These are phyloP conservation scores for Fusarium anthophilum DNA, from an alignment of 2,329 filamentous ascomycete species.

Conservation along the genomic window DNA sequence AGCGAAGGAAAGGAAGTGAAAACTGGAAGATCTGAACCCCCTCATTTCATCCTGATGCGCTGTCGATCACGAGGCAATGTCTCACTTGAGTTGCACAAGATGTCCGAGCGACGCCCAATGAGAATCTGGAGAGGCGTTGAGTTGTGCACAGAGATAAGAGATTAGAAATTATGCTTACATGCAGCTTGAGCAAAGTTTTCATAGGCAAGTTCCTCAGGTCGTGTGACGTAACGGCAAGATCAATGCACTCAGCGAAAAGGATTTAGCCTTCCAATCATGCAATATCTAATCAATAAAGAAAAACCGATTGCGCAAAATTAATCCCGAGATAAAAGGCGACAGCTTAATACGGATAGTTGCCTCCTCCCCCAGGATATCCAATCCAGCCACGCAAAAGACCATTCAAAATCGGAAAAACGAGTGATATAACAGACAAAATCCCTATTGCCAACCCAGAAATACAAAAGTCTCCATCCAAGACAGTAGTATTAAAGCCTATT, in stretches of 20 bases:
- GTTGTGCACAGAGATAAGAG: not conserved
- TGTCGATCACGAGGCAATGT: conserved; percentile 5
- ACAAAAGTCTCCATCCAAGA: not conserved
- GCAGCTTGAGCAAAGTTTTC: not conserved
- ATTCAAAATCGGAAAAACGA: not conserved
- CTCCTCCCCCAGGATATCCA: not conserved
- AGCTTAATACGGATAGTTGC: not conserved
- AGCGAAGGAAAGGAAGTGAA: not conserved
- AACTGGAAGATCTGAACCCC: not conserved
- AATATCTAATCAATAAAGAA: not conserved
- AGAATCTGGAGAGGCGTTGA: not conserved
- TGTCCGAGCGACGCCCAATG: not conserved
- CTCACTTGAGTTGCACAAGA: not conserved
- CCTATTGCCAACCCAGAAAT: not conserved
- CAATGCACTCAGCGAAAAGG: no score
- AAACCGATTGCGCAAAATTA: rapidly evolving
- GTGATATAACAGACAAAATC: not conserved
- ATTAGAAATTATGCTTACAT: not conserved
- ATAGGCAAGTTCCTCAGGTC: not conserved
- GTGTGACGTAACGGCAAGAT: not conserved
- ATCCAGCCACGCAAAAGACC: not conserved
- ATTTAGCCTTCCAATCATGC: rapidly evolving
- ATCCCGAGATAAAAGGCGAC: rapidly evolving
- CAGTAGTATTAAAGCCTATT: not conserved
- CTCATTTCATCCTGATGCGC: not conserved